Evolutionary conservation across 2,329 filamentous ascomycete genomes (phyloP).

Genomic region (Botrytis aclada): DNA sequence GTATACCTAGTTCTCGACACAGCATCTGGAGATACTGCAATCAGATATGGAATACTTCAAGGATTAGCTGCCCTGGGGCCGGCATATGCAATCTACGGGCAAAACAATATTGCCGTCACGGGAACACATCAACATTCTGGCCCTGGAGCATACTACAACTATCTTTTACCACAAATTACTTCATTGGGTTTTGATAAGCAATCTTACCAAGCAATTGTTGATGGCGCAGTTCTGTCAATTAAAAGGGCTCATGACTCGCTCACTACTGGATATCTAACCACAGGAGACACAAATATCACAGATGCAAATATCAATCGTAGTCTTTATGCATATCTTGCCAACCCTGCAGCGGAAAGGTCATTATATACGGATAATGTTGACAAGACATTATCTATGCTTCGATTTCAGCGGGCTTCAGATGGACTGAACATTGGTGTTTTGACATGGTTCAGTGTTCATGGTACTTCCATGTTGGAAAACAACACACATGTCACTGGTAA

Average conservation of each 20-base stretch:
- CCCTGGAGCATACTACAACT: conserved; percentile 90
- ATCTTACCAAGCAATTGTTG: conserved; percentile 86
- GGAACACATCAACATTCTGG: conserved; percentile 91
- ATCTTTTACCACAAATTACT: conserved; percentile 86
- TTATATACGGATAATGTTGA: conserved; percentile 62
- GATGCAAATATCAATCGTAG: conserved; percentile 88
- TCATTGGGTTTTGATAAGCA: conserved; percentile 80
- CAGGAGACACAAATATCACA: conserved; percentile 65
- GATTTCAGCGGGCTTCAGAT: conserved; percentile 72
- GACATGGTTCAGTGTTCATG: conserved; percentile 79
- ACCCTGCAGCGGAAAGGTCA: conserved; percentile 71
- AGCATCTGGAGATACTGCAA: conserved; percentile 80
- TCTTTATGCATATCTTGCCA: conserved; percentile 80
- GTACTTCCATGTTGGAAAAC: conserved; percentile 85
- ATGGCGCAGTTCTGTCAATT: conserved; percentile 79
- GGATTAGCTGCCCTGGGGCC: conserved; percentile 65
- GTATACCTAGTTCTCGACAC: conserved; percentile 86
- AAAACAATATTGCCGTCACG: conserved; percentile 81
- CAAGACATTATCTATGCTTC: conserved; percentile 74
- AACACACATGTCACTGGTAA: conserved; percentile 79
- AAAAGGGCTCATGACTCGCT: conserved; percentile 73
- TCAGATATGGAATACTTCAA: conserved; percentile 81
- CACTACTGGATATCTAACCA: conserved; percentile 60
- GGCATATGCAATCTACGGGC: conserved; percentile 70
- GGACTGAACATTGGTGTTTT: conserved; percentile 74